phyloP scores from a whole-genome alignment of 2,329 filamentous ascomycete species.

The Penicillium olsonii region DNA sequence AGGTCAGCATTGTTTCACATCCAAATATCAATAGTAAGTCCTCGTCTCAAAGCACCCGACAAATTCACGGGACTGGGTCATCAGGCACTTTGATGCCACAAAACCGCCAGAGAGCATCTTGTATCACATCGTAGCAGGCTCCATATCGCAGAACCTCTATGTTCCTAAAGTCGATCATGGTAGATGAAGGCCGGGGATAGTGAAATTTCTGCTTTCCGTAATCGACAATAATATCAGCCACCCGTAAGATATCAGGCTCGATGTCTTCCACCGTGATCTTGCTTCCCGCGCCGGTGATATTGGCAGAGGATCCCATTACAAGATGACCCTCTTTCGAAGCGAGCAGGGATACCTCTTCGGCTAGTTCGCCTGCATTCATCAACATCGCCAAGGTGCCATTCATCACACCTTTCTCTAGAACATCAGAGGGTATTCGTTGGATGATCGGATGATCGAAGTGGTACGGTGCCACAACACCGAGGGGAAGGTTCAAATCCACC shows the following conservation, averaged over 20 bases:
- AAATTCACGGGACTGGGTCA: constrained; percentile 19
- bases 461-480: constrained; percentile 29
- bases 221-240: constrained; percentile 35
- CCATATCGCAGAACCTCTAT: constrained; percentile 30
- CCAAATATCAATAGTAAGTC: no score
- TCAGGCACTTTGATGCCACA: constrained; percentile 18
- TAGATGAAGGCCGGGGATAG: constrained; percentile 28
- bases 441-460: constrained; percentile 25
- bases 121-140: constrained; percentile 32
- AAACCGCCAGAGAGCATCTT: constrained; percentile 25
- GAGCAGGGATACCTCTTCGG: constrained; percentile 29
- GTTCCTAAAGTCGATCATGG: constrained; percentile 31
- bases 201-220: constrained; percentile 31
- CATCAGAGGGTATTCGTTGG: constrained; percentile 15
- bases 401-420: constrained; percentile 17
- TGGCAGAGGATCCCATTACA: constrained; percentile 34
- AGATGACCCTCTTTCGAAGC: constrained; percentile 20
- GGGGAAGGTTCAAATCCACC: constrained; percentile 27
- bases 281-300: constrained; percentile 32
- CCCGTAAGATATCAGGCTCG: constrained; percentile 27
- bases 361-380: constrained; percentile 29
- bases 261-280: constrained; percentile 33
- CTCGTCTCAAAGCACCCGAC: constrained; percentile 17
- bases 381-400: constrained; percentile 30
- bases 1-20: no score